phyloP scores from a whole-genome alignment of 1,284 basidiomycete genomes.

The Melampsora americana region DNA sequence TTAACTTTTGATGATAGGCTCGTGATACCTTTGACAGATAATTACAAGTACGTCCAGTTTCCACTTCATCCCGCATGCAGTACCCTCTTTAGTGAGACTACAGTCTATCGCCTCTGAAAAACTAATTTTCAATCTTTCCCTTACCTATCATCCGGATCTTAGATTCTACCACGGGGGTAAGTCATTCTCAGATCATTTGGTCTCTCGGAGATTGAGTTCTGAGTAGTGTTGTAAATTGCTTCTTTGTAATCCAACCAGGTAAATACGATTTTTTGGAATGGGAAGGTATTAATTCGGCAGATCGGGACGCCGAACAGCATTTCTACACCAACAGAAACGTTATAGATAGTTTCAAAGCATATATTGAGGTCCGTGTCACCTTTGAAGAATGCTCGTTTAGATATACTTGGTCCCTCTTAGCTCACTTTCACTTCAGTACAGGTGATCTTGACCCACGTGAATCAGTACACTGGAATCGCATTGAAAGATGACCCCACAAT shows the following conservation, averaged over 20 bases:
- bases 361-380: conserved; percentile 32
- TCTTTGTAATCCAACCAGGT: neutral
- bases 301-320: conserved; percentile 19
- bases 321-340: conserved; percentile 34
- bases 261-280: conserved; percentile 31
- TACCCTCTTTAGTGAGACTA: too few relatives aligned
- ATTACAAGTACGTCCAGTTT: conserved; percentile 20
- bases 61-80: neutral
- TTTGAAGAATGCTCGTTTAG: neutral
- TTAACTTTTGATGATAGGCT: neutral
- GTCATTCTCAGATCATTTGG: conserved; percentile 4
- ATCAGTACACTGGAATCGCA: conserved; percentile 46
- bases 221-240: neutral
- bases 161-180: conserved; percentile 41
- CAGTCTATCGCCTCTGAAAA: neutral
- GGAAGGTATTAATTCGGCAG: conserved; percentile 32
- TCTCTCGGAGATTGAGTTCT: neutral
- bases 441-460: conserved; percentile 38
- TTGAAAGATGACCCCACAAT: conserved; percentile 48
- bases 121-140: neutral
- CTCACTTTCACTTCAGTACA: neutral
- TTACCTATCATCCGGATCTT: neutral
- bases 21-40: conserved; percentile 40
- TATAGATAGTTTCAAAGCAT: conserved; percentile 29
- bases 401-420: neutral